Evolutionary conservation across 1,139 yeast species (phyloP).

Genomic region (Pichia sp.): DNA sequence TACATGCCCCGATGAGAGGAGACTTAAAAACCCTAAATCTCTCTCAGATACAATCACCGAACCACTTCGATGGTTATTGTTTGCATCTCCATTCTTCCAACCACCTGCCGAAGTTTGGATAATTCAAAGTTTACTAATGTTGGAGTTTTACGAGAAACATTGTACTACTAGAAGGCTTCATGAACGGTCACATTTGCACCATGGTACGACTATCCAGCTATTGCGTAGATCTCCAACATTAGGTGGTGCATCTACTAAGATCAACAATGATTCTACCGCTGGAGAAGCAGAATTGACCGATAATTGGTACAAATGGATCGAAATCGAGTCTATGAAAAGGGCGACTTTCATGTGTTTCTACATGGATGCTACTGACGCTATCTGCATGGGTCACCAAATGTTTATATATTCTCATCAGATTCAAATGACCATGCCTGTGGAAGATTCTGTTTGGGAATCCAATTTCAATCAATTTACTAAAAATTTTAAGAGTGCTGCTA

Average conservation of each 20-base stretch:
- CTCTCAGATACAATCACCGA: conserved; percentile 46
- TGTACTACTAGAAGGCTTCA: conserved; percentile 50
- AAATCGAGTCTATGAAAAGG: conserved; percentile 67
- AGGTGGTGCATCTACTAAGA: conserved; percentile 51
- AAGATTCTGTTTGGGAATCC: conserved; percentile 65
- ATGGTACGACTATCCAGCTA: conserved; percentile 69
- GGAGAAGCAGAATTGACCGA: too few relatives aligned
- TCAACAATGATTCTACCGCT: conserved; percentile 18
- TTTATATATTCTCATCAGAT: conserved; percentile 60
- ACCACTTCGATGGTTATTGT: conserved; percentile 57
- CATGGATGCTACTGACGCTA: conserved; percentile 65
- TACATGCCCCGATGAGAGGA: conserved; percentile 12
- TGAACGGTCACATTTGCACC: conserved; percentile 71
- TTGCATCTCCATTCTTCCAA: conserved; percentile 51
- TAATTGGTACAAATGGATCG: conserved; percentile 69
- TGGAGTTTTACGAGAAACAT: conserved; percentile 65
- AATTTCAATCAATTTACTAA: conserved; percentile 25
- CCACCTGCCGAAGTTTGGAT: conserved; percentile 60
- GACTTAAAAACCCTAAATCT: conserved; percentile 21
- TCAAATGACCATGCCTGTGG: conserved; percentile 65
- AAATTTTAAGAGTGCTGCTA: conserved; percentile 38
- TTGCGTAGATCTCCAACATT: conserved; percentile 67
- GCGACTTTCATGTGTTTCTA: conserved; percentile 71
- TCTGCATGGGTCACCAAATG: conserved; percentile 66
- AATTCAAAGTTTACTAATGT: conserved; percentile 52